Evolutionary conservation across 1,139 yeast genomes (phyloP).

Genomic region (Magnusiomyces ingens): DNA sequence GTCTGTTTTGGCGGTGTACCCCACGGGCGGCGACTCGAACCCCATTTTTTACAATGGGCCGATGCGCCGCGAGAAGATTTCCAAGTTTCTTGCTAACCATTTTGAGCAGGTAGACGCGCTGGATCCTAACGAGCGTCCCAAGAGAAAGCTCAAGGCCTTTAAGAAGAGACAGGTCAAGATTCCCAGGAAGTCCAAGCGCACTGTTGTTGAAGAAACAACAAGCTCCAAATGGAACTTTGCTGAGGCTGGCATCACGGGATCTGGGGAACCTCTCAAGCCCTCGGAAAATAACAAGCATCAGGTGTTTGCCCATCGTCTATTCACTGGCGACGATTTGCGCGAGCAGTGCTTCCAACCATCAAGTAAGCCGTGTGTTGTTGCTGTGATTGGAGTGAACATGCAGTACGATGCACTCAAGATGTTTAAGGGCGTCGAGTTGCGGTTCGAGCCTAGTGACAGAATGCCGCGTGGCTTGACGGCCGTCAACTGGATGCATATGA

Average conservation of each 20-base stretch:
- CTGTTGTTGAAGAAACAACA: neutral
- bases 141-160: constrained; percentile 10
- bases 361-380: neutral
- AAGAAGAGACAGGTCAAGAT: constrained; percentile 9
- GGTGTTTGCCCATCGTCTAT: neutral
- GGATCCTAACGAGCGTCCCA: constrained; percentile 14
- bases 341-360: neutral
- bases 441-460: neutral
- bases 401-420: neutral
- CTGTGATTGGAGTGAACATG: neutral
- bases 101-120: constrained; percentile 15
- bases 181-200: neutral
- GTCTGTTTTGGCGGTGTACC: constrained; percentile 24
- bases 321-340: neutral
- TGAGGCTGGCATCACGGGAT: neutral
- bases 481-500: neutral
- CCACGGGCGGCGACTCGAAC: constrained; percentile 21
- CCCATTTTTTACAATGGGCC: constrained; percentile 29
- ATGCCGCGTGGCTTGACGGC: neutral
- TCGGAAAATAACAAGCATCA: neutral
- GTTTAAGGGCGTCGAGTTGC: neutral
- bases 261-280: neutral
- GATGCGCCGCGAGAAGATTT: constrained; percentile 29
- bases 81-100: constrained; percentile 27
- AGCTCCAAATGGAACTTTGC: neutral